phyloP scores from a whole-genome alignment of 495 filamentous ascomycete species.

The Tuber umbilicatum region DNA sequence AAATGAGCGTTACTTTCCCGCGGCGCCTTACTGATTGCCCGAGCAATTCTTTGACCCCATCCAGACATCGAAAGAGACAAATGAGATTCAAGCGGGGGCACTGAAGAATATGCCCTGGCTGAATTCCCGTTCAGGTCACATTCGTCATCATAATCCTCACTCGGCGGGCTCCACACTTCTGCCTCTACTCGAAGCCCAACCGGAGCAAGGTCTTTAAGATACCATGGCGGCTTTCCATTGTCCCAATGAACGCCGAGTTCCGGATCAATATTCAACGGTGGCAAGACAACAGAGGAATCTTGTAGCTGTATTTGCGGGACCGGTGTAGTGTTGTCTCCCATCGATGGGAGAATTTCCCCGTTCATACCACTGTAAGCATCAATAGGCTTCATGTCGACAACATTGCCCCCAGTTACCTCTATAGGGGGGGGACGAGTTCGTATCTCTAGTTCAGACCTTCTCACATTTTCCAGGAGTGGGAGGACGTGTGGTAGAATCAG shows the following conservation, averaged over 20 bases:
- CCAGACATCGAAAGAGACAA: constrained; percentile 1
- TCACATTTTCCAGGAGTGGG: constrained; percentile 64
- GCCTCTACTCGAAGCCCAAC: constrained; percentile 47
- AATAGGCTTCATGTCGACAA: background rate
- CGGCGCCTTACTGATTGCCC: background rate
- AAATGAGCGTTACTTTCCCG: background rate
- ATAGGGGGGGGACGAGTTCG: background rate
- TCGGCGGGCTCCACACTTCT: constrained; percentile 7
- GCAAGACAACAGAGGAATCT: background rate
- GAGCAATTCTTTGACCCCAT: background rate
- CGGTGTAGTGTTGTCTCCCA: background rate
- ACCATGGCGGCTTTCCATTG: constrained; percentile 57
- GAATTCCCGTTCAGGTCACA: background rate
- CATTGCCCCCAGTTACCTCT: background rate
- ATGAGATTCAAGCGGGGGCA: background rate
- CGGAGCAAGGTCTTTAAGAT: constrained; percentile 73
- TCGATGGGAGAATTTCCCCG: background rate
- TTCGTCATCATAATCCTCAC: constrained; percentile 13
- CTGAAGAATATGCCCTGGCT: background rate
- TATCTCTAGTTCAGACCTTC: background rate
- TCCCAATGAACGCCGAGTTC: constrained; percentile 19
- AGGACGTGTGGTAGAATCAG: constrained; percentile 76
- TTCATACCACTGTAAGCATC: background rate
- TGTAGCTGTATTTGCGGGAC: background rate
- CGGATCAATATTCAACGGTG: background rate